Base-by-base conservation (phyloP, 2,329 filamentous ascomycete species). In the Beauveria caledonica region DNA sequence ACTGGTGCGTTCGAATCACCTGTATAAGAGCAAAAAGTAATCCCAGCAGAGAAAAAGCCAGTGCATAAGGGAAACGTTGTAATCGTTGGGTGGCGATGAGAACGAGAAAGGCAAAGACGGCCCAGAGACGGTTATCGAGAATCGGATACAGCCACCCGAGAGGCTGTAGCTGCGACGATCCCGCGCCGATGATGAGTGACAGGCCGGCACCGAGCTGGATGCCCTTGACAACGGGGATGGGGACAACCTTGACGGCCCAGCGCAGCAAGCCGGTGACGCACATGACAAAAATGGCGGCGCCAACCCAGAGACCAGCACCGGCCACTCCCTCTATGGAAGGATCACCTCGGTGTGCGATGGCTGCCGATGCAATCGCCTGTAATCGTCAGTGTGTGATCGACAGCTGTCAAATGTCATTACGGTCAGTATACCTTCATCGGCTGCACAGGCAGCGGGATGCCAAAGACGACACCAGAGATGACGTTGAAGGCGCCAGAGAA, bases 181-280 rank as follows among this genome's bases (percentile, higher is more conserved):
- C 91, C 8, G 91, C 90, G 13, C 89, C 88, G 61, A 96, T 81
- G 58, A 92, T 83, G 17, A 97, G 81, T 17, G 88, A 91, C 52
- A 97, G 78, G 1, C 93, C 93, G 5, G 93, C 93, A 42, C 93
- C 93, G 52, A 97, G 85, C 74, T 97, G 94, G 65, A 97, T 97
- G 33, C 93, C 93, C 71, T 96, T 96, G 58, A 97, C 87, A 0
- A 97, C 88, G 0, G 92, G 90, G 15, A 92, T 84, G 0, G 93
- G 93, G 9, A 95, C 88, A 15, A 86, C 78, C n/a, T 78, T 75
- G 9, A 89, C 86, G 56, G 90, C 86, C 80, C 86, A 88, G 61
- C 80, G 80, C 36, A 97, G 77, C n/a, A 94, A 74, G 0, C 93
- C 90, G 0, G 91, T 95, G 5, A 86, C 70, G 68, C 88, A 92